These are phyloP conservation scores for Pseudophaeomoniella oleicola DNA, from an alignment of 2,329 filamentous ascomycete species.

Conservation along the genomic window DNA sequence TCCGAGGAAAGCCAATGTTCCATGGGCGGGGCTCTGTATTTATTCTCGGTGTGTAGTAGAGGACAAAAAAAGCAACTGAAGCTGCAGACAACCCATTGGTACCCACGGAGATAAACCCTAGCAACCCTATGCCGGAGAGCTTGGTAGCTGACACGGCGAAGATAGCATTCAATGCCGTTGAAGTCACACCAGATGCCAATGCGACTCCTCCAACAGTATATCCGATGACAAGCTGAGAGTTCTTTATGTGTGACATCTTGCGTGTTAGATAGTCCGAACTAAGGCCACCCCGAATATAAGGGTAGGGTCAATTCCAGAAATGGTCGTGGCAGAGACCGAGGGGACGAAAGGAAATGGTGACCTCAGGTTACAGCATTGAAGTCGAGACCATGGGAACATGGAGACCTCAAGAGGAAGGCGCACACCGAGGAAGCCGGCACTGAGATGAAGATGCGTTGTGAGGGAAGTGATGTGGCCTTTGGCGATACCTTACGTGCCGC, in stretches of 20 bases:
- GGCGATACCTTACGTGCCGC: too few relatives aligned
- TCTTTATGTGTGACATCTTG: background rate
- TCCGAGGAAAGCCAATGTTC: constrained; percentile 4
- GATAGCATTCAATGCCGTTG: constrained; percentile 8
- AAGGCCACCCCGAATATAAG: too few relatives aligned
- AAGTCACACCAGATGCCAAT: constrained; percentile 7
- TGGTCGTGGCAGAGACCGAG: too few relatives aligned
- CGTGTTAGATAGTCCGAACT: too few relatives aligned
- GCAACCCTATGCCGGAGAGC: constrained; percentile 6
- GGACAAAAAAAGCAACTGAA: background rate
- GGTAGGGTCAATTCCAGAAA: too few relatives aligned
- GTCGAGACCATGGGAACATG: too few relatives aligned
- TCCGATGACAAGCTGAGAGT: background rate
- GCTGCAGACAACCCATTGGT: constrained; percentile 4
- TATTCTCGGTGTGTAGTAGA: background rate
- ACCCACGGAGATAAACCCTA: constrained; percentile 9
- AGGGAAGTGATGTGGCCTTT: too few relatives aligned
- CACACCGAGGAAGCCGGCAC: too few relatives aligned
- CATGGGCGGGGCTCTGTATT: background rate
- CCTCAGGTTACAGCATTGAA: too few relatives aligned
- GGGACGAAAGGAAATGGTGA: too few relatives aligned
- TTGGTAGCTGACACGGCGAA: constrained; percentile 3
- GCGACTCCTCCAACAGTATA: constrained; percentile 6
- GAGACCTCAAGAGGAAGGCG: too few relatives aligned
- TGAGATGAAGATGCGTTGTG: too few relatives aligned